Conservation (phyloP, 1,284 basidiomycete genomes). For the Neolentinus lepideus region DNA sequence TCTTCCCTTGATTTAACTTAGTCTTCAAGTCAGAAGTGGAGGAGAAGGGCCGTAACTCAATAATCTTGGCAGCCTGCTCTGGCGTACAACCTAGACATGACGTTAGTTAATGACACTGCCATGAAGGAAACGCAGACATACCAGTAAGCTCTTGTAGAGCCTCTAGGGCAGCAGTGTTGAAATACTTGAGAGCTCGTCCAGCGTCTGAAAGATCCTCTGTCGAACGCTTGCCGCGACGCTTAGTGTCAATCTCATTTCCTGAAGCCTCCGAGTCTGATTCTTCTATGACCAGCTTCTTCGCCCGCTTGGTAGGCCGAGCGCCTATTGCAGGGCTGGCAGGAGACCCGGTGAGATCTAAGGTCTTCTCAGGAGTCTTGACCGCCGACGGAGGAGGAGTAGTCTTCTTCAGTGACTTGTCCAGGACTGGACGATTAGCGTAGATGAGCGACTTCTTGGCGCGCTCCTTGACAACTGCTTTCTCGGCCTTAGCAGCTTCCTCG, state of each 20-base stretch:
- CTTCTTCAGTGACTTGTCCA: slow-evolving; percentile 30
- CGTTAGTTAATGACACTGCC: slow-evolving; percentile 7
- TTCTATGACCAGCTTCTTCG: slow-evolving; percentile 45
- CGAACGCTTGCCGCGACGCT: slow-evolving; percentile 7
- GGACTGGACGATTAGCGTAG: slow-evolving; percentile 54
- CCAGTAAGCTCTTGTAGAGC: slow-evolving; percentile 88
- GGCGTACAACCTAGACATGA: slow-evolving; percentile 64
- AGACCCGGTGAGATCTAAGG: slow-evolving; percentile 26
- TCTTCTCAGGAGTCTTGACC: not conserved
- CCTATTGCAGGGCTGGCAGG: slow-evolving; percentile 34
- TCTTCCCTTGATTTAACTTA: slow-evolving; percentile 77
- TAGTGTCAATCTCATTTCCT: slow-evolving; percentile 24
- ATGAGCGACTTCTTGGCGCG: slow-evolving; percentile 73
- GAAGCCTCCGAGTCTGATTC: slow-evolving; percentile 60
- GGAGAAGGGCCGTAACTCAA: slow-evolving; percentile 76
- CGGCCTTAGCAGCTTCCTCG: slow-evolving; percentile 60
- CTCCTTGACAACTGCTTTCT: slow-evolving; percentile 53
- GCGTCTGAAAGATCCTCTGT: slow-evolving; percentile 26
- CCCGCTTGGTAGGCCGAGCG: slow-evolving; percentile 38
- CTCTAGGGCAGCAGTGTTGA: slow-evolving; percentile 72
- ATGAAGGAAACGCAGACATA: slow-evolving; percentile 27
- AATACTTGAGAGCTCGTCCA: slow-evolving; percentile 68
- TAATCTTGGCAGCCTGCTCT: slow-evolving; percentile 80
- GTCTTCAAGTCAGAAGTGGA: slow-evolving; percentile 72
- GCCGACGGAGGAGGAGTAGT: slow-evolving; percentile 12